Conservation (phyloP, 2,329 filamentous ascomycete genomes). For the Lomentospora prolificans region DNA sequence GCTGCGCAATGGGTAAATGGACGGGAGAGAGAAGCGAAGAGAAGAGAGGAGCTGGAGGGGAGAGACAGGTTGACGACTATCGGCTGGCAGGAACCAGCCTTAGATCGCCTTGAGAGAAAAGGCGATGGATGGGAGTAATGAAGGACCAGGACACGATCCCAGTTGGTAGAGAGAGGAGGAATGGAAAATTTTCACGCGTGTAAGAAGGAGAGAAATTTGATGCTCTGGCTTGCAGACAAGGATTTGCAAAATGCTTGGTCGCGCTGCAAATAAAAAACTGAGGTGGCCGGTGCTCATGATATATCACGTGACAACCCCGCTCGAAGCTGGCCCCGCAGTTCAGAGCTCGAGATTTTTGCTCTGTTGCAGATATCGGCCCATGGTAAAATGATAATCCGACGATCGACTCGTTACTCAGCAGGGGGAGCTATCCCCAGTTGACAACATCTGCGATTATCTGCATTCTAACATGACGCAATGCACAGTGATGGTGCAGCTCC, state of each 20-base stretch:
- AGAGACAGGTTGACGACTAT: conserved; percentile 31
- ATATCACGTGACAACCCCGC: conserved; percentile 12
- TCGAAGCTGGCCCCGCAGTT: not conserved
- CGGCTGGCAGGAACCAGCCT: conserved; percentile 31
- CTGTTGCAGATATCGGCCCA: not conserved
- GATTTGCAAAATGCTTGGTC: conserved; percentile 9
- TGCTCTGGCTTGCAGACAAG: conserved; percentile 11
- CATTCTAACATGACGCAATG: not conserved
- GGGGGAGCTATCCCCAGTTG: not conserved
- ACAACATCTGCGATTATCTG: not conserved
- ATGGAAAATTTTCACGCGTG: conserved; percentile 8
- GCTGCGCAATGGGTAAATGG: conserved; percentile 49
- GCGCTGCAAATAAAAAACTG: conserved; percentile 16
- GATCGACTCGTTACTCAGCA: not conserved
- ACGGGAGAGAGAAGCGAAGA: conserved; percentile 44
- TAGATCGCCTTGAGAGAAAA: conserved; percentile 8
- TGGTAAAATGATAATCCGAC: not conserved
- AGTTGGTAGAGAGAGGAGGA: conserved; percentile 2
- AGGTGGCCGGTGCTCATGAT: conserved; percentile 13
- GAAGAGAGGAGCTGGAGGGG: conserved; percentile 20
- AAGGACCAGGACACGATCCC: not conserved
- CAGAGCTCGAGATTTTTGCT: not conserved
- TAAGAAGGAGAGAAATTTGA: conserved; percentile 9
- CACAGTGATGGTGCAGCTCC: not conserved
- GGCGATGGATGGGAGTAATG: not conserved